These are phyloP conservation scores for Cladophialophora psammophila DNA, from an alignment of 2,329 filamentous ascomycete species.

Conservation along the genomic window DNA sequence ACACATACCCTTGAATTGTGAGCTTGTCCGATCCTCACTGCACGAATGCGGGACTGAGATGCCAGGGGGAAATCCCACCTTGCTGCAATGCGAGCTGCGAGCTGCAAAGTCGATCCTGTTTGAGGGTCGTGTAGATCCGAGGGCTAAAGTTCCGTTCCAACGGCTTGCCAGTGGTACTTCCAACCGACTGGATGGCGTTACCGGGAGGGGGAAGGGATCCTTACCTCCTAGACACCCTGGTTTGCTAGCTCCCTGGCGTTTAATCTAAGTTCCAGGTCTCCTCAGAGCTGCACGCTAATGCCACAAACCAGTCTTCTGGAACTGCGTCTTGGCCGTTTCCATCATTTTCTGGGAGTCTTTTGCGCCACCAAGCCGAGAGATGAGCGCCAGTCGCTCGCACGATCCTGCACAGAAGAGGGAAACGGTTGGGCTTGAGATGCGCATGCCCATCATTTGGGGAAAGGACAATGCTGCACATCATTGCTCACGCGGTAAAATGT, in stretches of 20 bases:
- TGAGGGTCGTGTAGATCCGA: slow-evolving; percentile 27
- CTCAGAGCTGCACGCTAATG: slow-evolving; percentile 14
- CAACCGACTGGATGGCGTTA: slow-evolving; percentile 14
- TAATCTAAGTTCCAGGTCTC: slow-evolving; percentile 23
- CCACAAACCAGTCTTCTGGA: slow-evolving; percentile 23
- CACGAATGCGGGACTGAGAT: slow-evolving; percentile 7
- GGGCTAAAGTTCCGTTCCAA: slow-evolving; percentile 4
- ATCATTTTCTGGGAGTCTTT: slow-evolving; percentile 9
- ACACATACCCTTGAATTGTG: not conserved
- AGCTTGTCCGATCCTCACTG: not conserved
- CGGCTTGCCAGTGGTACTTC: slow-evolving; percentile 10
- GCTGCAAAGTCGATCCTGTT: slow-evolving; percentile 29
- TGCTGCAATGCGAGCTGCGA: slow-evolving; percentile 16
- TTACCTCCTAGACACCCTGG: slow-evolving; percentile 4
- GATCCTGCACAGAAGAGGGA: slow-evolving; percentile 9
- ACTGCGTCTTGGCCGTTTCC: slow-evolving; percentile 17
- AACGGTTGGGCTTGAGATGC: slow-evolving; percentile 1
- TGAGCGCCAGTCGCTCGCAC: slow-evolving; percentile 12
- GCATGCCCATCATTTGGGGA: not conserved
- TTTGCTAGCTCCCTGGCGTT: slow-evolving; percentile 9
- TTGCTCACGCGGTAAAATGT: slow-evolving; percentile 5
- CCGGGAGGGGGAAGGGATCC: slow-evolving; percentile 10
- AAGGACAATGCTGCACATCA: slow-evolving; percentile 2
- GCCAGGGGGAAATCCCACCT: slow-evolving; percentile 22
- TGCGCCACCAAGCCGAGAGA: slow-evolving; percentile 3